These are phyloP conservation scores for Phylloporus arenicola DNA, from an alignment of 768 basidiomycete genomes.

Conservation along the genomic window DNA sequence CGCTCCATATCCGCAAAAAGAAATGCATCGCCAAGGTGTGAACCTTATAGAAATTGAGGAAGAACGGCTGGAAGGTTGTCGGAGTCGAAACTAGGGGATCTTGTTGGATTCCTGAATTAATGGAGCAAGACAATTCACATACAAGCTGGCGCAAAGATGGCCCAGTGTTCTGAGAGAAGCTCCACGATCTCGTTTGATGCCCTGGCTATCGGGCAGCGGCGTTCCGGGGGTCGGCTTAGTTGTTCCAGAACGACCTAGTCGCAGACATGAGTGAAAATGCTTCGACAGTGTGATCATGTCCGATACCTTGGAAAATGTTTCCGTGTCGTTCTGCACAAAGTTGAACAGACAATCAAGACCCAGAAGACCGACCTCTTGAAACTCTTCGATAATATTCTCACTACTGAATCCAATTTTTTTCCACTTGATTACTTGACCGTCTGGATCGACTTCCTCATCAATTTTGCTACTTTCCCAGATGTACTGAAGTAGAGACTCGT, in stretches of 20 bases:
- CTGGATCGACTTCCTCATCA: slow-evolving; percentile 44
- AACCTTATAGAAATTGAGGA: slow-evolving; percentile 77
- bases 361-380: slow-evolving; percentile 70
- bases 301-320: slow-evolving; percentile 66
- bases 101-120: slow-evolving; percentile 1
- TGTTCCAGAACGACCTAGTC: slow-evolving; percentile 75
- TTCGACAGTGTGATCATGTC: background rate
- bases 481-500: slow-evolving; percentile 51
- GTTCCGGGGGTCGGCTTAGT: slow-evolving; percentile 62
- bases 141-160: slow-evolving; percentile 84
- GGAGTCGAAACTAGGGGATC: slow-evolving; percentile 57
- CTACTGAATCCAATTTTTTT: slow-evolving; percentile 70
- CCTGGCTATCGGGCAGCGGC: slow-evolving; percentile 76
- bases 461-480: slow-evolving; percentile 67
- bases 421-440: slow-evolving; percentile 60
- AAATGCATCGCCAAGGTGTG: slow-evolving; percentile 79
- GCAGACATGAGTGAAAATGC: slow-evolving; percentile 5
- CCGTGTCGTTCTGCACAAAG: slow-evolving; percentile 64
- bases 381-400: slow-evolving; percentile 73
- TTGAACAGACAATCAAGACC: slow-evolving; percentile 80
- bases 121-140: slow-evolving; percentile 23
- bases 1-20: slow-evolving; percentile 91
- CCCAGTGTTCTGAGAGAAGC: slow-evolving; percentile 79
- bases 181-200: slow-evolving; percentile 86
- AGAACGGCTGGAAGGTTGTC: slow-evolving; percentile 80